A percentile compares a stretch with the other conserved stretches of the same genome.
phyloP scores from a whole-genome alignment of 1,284 basidiomycete genomes.

The Fomitopsis schrenkii region DNA sequence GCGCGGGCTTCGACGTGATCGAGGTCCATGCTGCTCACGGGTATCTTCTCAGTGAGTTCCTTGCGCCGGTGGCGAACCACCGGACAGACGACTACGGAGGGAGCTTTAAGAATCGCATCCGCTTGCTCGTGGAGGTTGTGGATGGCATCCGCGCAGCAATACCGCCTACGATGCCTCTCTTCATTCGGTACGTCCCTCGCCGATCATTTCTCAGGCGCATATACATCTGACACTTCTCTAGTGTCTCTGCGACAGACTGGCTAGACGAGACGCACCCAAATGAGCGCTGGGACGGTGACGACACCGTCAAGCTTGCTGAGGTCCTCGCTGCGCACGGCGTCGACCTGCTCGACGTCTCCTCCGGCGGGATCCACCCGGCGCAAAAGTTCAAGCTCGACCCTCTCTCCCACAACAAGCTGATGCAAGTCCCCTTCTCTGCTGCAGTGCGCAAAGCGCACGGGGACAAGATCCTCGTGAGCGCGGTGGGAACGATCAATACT shows the following conservation, averaged over 20 bases:
- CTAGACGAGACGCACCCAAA: constrained; percentile 42
- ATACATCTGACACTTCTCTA: constrained; percentile 17
- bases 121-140: constrained; percentile 44
- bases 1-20: constrained; percentile 42
- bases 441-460: constrained; percentile 37
- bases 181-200: constrained; percentile 49
- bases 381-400: constrained; percentile 17
- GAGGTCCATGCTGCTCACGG: constrained; percentile 38
- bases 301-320: constrained; percentile 44
- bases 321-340: constrained; percentile 50
- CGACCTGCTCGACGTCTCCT: constrained; percentile 55
- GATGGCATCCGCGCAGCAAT: constrained; percentile 44
- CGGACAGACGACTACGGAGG: constrained; percentile 59
- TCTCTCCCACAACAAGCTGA: constrained; percentile 17
- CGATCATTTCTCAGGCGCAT: neutral
- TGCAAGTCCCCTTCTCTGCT: constrained; percentile 43
- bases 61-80: constrained; percentile 52
- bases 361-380: constrained; percentile 44
- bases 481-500: constrained; percentile 55
- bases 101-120: constrained; percentile 45
- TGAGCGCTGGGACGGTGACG: constrained; percentile 50
- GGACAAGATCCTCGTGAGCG: constrained; percentile 37
- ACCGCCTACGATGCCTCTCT: constrained; percentile 58
- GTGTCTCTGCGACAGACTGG: constrained; percentile 54
- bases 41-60: constrained; percentile 38